A percentile compares a stretch with the other conserved stretches of the same genome.
phyloP scores from a whole-genome alignment of 2,329 filamentous ascomycete genomes.

The Aspergillus sp. region DNA sequence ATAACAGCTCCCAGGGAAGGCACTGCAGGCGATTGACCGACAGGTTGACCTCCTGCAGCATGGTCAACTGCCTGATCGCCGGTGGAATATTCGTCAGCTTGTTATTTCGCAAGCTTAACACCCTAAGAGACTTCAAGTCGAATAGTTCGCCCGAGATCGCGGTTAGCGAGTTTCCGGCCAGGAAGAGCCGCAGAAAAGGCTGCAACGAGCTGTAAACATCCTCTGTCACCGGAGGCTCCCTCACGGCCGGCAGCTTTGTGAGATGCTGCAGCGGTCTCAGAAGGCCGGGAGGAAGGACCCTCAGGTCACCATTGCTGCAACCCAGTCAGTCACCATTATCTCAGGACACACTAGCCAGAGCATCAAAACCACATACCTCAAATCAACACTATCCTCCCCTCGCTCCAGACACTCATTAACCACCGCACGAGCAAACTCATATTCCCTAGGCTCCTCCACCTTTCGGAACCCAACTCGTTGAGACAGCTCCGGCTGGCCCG shows the following conservation, averaged over 20 bases:
- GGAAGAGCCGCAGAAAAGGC: slow-evolving; percentile 42
- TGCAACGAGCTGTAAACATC: slow-evolving; percentile 38
- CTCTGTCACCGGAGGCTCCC: slow-evolving; percentile 32
- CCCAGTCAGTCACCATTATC: not conserved
- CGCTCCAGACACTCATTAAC: slow-evolving; percentile 43
- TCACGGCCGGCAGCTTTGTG: slow-evolving; percentile 37
- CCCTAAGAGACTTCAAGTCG: slow-evolving; percentile 38
- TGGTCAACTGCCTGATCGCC: slow-evolving; percentile 39
- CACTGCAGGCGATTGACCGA: slow-evolving; percentile 41
- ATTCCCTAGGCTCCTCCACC: slow-evolving; percentile 32
- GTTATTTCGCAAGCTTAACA: slow-evolving; percentile 48
- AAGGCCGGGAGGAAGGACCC: slow-evolving; percentile 29
- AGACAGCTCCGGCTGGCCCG: slow-evolving; percentile 7
- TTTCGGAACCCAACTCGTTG: slow-evolving; percentile 19
- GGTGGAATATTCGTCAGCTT: slow-evolving; percentile 41
- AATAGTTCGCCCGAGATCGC: slow-evolving; percentile 40
- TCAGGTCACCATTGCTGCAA: slow-evolving; percentile 30
- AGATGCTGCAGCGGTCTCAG: slow-evolving; percentile 38
- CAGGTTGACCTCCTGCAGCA: slow-evolving; percentile 45
- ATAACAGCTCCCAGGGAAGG: slow-evolving; percentile 46
- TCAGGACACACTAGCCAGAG: not conserved
- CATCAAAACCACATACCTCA: slow-evolving; percentile 35
- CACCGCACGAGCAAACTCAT: slow-evolving; percentile 34
- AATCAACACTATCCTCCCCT: slow-evolving; percentile 43
- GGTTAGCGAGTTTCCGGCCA: slow-evolving; percentile 41